These are phyloP conservation scores for Strobilomyces dryophilus DNA, from an alignment of 768 basidiomycete genomes.

Conservation along the genomic window DNA sequence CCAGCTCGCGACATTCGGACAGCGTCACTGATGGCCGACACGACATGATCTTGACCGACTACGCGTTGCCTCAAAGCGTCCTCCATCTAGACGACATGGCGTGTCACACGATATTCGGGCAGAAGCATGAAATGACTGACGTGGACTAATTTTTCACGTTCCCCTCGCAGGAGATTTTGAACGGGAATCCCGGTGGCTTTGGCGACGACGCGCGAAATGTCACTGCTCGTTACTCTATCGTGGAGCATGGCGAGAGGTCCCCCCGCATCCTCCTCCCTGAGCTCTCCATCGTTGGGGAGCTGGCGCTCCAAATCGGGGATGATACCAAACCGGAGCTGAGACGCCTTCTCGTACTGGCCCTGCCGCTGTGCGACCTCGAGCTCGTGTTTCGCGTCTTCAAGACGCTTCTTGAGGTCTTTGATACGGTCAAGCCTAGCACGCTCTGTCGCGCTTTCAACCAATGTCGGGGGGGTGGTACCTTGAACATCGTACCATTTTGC, in stretches of 20 bases:
- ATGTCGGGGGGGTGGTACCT: background rate
- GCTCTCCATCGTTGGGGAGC: conserved; percentile 53
- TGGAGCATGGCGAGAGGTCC: conserved; percentile 64
- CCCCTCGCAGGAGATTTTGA: conserved; percentile 82
- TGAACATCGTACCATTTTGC: conserved; percentile 52
- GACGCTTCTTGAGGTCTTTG: conserved; percentile 66
- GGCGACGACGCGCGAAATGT: conserved; percentile 85
- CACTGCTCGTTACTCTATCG: conserved; percentile 83
- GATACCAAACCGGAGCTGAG: conserved; percentile 75
- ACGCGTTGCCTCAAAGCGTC: conserved; percentile 67
- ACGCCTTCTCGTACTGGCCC: conserved; percentile 82
- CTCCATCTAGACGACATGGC: conserved; percentile 66
- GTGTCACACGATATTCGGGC: background rate
- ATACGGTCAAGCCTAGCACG: conserved; percentile 63
- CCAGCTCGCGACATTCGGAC: conserved; percentile 92
- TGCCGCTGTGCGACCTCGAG: conserved; percentile 87
- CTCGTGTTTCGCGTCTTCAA: conserved; percentile 82
- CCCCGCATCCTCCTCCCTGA: conserved; percentile 39
- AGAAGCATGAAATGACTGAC: conserved; percentile 39
- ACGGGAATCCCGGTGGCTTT: conserved; percentile 90
- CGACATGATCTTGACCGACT: conserved; percentile 89
- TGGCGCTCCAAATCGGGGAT: conserved; percentile 78
- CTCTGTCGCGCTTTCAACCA: conserved; percentile 37
- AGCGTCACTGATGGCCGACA: conserved; percentile 81
- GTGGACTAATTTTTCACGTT: conserved; percentile 84